Evolutionary conservation across 306 rosid genomes (phyloP), one percentile per base, ranked within the genome.

Genomic region (Prunus kanzakura): DNA sequence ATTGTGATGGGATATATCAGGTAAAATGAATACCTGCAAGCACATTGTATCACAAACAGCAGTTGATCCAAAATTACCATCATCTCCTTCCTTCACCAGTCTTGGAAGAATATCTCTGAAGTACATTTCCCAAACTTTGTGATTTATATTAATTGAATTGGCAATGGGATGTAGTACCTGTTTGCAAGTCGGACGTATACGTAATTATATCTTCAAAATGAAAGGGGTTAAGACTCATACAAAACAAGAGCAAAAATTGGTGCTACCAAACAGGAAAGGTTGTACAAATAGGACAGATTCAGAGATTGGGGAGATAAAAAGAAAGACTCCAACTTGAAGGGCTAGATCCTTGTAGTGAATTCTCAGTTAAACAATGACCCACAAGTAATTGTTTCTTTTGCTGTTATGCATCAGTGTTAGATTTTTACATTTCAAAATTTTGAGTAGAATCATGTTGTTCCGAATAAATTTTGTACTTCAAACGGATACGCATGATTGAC

Each of bases 81-180:
- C 98, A 81, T 91, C 89, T 76, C 99, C 99, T 84, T 91, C 87
- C 80, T 82, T 85, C 23, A 87, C 98, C 60, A 92, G 76, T 83
- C 86, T 91, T 19, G 96, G 93, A 58, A 96, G 73, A 30, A 96
- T 89, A 83, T 84, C 93, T 67, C 83, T 87, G 80, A 96, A 96
- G 84, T 96, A 96, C 84, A 91, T 61, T 58, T 83, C 80, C 99
- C 99, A 96, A 52, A 96, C 93, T 80, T 84, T 82, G 22, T 27
- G 80, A 69, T 96, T 92, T 83, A 92, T 91, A 78, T 96, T 96
- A 4, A 96, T 91, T 30, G 89, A 77, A 30, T 91, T 86, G 10
- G 97, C 93, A 71, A 61, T 23, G 57, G 92, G 93, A 80, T 92
- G 98, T 67, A 96, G 86, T 45, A 96, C 96, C 99, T 96, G 89